Conservation (phyloP, 177 flowering plant species). For the Vitis hybrid region DNA sequence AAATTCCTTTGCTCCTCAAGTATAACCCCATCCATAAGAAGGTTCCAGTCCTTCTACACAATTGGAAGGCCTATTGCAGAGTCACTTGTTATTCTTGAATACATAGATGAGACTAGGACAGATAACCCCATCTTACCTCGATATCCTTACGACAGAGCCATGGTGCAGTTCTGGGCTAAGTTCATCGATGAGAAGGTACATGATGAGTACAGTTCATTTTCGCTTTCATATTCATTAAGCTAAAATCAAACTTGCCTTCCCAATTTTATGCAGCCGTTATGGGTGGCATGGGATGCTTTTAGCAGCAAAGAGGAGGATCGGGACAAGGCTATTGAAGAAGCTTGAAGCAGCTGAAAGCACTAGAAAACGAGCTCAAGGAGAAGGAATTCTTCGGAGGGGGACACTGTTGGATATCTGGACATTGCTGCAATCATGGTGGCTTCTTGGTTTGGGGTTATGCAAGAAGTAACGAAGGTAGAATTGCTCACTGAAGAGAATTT, state of each 20-base stretch:
- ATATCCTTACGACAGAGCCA: constrained; percentile 30
- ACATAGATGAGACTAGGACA: constrained; percentile 31
- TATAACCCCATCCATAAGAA: constrained; percentile 28
- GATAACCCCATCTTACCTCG: constrained; percentile 23
- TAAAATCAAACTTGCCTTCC: too few species aligned
- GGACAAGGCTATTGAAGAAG: constrained; percentile 24
- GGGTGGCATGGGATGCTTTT: not conserved
- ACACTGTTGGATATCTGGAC: constrained; percentile 20
- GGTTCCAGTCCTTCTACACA: constrained; percentile 33
- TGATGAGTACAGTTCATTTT: too few species aligned
- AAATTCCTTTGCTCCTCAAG: constrained; percentile 24
- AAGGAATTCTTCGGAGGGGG: constrained; percentile 40
- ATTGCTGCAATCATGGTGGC: constrained; percentile 19
- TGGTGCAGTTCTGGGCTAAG: constrained; percentile 30
- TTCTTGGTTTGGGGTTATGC: constrained; percentile 13
- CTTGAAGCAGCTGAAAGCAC: constrained; percentile 9
- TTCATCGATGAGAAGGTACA: constrained; percentile 33
- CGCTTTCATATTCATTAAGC: too few species aligned
- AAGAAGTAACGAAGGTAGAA: constrained; percentile 10
- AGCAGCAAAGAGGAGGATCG: constrained; percentile 16
- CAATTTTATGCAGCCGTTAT: too few species aligned
- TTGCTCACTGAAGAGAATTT: constrained; percentile 19
- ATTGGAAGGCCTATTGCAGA: constrained; percentile 30
- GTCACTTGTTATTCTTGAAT: constrained; percentile 32
- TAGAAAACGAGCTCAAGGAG: constrained; percentile 20